These are phyloP conservation scores for Saccharomycopsis fermentans DNA, from an alignment of 805 yeast species.

Conservation along the genomic window DNA sequence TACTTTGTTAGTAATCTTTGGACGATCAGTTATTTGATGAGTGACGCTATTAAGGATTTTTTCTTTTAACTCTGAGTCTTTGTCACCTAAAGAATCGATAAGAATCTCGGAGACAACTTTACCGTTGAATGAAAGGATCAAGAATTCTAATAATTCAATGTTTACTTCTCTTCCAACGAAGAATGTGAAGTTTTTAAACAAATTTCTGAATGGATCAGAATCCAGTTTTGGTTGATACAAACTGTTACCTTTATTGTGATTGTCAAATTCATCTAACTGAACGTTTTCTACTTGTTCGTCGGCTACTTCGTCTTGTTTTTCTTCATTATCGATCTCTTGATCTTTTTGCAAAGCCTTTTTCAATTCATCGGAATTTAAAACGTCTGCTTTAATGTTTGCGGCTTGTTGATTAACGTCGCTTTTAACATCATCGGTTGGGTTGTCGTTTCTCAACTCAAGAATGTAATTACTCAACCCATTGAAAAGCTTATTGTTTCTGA, in stretches of 20 bases:
- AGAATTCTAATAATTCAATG: conserved; percentile 79
- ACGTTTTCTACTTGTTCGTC: conserved; percentile 27
- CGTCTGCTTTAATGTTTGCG: conserved; percentile 29
- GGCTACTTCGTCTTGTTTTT: conserved; percentile 29
- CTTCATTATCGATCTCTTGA: conserved; percentile 29
- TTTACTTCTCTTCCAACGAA: conserved; percentile 94
- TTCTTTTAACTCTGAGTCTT: conserved; percentile 29
- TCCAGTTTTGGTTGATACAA: conserved; percentile 55
- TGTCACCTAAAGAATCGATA: conserved; percentile 54
- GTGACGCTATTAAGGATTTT: conserved; percentile 41
- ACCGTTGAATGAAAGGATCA: conserved; percentile 82
- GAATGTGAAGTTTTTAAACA: conserved; percentile 70
- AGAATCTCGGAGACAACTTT: conserved; percentile 77
- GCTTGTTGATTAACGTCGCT: conserved; percentile 25
- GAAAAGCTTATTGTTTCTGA: conserved; percentile 59
- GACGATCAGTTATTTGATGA: conserved; percentile 93
- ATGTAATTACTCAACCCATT: conserved; percentile 85
- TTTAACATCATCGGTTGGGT: conserved; percentile 25
- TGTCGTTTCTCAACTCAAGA: conserved; percentile 39
- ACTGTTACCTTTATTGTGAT: conserved; percentile 58
- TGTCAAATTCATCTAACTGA: conserved; percentile 63
- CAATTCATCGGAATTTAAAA: conserved; percentile 38
- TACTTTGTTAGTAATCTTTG: conserved; percentile 62
- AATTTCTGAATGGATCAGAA: conserved; percentile 43
- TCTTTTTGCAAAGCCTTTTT: conserved; percentile 32